Conservation (phyloP, 176 grass and related monocot species). For the Oryza officinalis region DNA sequence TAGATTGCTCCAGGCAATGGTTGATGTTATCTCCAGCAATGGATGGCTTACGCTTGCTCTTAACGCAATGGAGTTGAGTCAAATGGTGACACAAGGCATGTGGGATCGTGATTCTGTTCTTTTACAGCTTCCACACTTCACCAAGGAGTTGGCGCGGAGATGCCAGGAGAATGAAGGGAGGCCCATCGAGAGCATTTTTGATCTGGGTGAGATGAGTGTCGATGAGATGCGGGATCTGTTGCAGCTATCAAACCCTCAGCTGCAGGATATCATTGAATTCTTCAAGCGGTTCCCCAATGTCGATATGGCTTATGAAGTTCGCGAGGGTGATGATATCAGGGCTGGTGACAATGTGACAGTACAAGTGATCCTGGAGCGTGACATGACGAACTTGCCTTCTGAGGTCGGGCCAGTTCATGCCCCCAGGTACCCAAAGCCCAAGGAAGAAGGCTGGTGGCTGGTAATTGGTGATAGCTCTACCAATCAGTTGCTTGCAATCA, state of each 20-base stretch:
- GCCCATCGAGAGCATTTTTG: conserved; percentile 81
- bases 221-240: conserved; percentile 68
- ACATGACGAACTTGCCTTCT: conserved; percentile 49
- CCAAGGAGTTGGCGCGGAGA: conserved; percentile 69
- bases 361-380: conserved; percentile 85
- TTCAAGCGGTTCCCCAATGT: conserved; percentile 90
- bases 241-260: conserved; percentile 72
- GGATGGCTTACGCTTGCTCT: conserved; percentile 89
- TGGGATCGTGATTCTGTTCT: conserved; percentile 91
- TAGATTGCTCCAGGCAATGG: conserved; percentile 92
- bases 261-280: conserved; percentile 74
- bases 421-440: conserved; percentile 76
- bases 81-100: conserved; percentile 98
- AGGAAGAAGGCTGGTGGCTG: conserved; percentile 98
- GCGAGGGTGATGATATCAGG: conserved; percentile 63
- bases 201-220: conserved; percentile 80
- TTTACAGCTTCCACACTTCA: conserved; percentile 82
- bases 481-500: conserved; percentile 89
- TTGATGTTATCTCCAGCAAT: conserved; percentile 96
- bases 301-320: conserved; percentile 87
- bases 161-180: conserved; percentile 79
- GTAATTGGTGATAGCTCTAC: conserved; percentile 56
- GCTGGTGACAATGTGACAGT: conserved; percentile 66
- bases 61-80: conserved; percentile 88
- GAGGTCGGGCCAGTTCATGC: conserved; percentile 88